Percentiles rank a stretch among this genome's conserved stretches.
These are phyloP conservation scores for Mycogone perniciosa DNA, from an alignment of 2,329 filamentous ascomycete genomes.

Conservation along the genomic window DNA sequence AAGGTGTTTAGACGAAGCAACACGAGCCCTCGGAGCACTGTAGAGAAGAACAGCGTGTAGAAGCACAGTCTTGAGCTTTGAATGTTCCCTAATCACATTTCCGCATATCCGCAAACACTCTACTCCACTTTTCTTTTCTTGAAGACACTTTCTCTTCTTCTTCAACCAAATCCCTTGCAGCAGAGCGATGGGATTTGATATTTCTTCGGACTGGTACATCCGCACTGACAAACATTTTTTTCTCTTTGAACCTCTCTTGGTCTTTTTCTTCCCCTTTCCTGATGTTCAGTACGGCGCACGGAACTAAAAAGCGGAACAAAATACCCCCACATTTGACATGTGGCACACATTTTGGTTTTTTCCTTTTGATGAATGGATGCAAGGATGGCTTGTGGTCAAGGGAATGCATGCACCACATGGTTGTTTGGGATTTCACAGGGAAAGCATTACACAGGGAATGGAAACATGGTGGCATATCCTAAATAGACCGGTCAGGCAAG, in stretches of 20 bases:
- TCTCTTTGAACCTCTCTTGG: constrained; percentile 12
- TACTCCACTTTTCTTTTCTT: neutral
- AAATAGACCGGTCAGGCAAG: constrained; percentile 11
- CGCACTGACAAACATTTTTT: neutral
- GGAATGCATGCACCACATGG: constrained; percentile 8
- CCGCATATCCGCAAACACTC: neutral
- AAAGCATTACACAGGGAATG: constrained; percentile 12
- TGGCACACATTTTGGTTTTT: constrained; percentile 4
- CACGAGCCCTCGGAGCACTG: constrained; percentile 46
- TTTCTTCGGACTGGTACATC: too few species aligned
- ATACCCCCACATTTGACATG: constrained; percentile 24
- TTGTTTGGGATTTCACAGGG: constrained; percentile 8
- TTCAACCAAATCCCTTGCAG: neutral
- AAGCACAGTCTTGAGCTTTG: constrained; percentile 37
- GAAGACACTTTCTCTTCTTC: neutral
- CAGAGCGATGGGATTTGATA: neutral
- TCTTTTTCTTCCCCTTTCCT: constrained; percentile 20
- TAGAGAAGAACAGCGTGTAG: constrained; percentile 46
- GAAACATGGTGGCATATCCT: constrained; percentile 7
- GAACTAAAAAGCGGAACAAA: constrained; percentile 25
- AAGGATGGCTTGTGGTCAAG: constrained; percentile 4
- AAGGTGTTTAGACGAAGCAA: constrained; percentile 52
- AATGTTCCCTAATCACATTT: too few species aligned
- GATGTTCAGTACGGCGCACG: constrained; percentile 24
- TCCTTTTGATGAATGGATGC: constrained; percentile 7